Evolutionary conservation across 192 early-diverging fungal species (phyloP).

Genomic region (Mortierella hygrophila): DNA sequence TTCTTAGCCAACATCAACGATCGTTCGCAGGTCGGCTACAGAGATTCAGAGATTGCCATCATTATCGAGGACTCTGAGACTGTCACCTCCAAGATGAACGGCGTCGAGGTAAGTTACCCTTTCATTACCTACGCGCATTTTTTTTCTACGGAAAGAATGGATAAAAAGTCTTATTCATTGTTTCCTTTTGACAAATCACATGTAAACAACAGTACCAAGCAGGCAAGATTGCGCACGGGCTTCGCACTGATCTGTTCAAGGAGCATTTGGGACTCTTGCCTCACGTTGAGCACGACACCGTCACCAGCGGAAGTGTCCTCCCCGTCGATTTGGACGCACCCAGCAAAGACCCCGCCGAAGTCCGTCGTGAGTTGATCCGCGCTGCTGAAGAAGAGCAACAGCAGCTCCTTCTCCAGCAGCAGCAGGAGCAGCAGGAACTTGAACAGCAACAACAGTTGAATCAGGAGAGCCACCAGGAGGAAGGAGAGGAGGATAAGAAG

Average conservation of each 20-base stretch:
- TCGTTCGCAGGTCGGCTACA: conserved; percentile 87
- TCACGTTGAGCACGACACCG: conserved; percentile 49
- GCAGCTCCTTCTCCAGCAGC: background rate
- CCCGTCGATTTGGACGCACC: conserved; percentile 49
- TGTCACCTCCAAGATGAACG: conserved; percentile 81
- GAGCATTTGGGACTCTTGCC: conserved; percentile 85
- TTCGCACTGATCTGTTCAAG: conserved; percentile 82
- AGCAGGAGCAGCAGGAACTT: conserved; percentile 19
- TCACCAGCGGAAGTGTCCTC: conserved; percentile 53
- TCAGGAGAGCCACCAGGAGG: background rate
- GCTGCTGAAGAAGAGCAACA: conserved; percentile 16
- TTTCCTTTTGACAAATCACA: background rate
- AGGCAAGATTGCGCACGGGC: conserved; percentile 76
- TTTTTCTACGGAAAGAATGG: background rate
- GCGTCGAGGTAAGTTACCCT: conserved; percentile 57
- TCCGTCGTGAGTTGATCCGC: conserved; percentile 26
- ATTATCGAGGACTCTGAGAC: conserved; percentile 80
- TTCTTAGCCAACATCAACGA: conserved; percentile 88
- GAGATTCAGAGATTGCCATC: conserved; percentile 92
- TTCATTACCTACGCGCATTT: background rate
- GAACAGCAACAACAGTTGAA: conserved; percentile 1
- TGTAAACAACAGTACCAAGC: conserved; percentile 70
- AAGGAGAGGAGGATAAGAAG: background rate
- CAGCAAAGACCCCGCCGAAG: conserved; percentile 36
- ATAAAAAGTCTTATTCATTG: no score